Base-by-base conservation (phyloP, 2,329 filamentous ascomycete genomes). In the Fusarium sp. region DNA sequence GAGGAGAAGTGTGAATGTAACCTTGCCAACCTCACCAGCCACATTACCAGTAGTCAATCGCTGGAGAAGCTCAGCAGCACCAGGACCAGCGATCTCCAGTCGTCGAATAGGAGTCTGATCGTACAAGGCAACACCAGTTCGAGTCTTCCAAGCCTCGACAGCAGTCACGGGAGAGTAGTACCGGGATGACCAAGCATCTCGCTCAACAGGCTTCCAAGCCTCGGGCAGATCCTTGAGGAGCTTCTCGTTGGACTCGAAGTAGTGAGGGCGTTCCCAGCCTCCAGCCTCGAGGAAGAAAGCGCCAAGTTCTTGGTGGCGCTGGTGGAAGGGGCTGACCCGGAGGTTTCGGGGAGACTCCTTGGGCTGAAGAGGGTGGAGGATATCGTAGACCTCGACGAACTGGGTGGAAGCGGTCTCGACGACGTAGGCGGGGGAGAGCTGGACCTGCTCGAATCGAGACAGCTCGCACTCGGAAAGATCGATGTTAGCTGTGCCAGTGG, bases 371-470 rank as follows among this genome's bases (percentile, higher is more conserved):
- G 88, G 88, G 61, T 91, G 88, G 0, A 90, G 66, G 41, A 91
- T 89, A 64, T 90, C 88, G 78, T 91, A 91, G 2, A 91, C 84
- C 67, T 91, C 88, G 25, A 87, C 84, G 52, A 91, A 91, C 69
- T 88, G 89, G 72, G 88, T 87, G 47, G 85, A 81, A 0, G 85
- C 86, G 0, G 88, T 90, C 77, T 90, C 87, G 25, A 76, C 81
- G 54, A 90, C 82, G 62, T 90, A 91, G 0, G 80, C 79, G 1
- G 79, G 83, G 4, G 82, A 85, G 11, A 89, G 80, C 70, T 91
- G 88, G 4, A 90, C 83, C 27, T 89, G 82, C 67, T 91, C 88
- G 51, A 91, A 91, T 3, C 89, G 86, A 3, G 83, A 81, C 0
- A 91, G 76, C 41, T 90, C 88, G 69, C 87, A 89, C 42, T 88